phyloP scores from a whole-genome alignment of 805 yeast species.

The Wickerhamiella brachini region DNA sequence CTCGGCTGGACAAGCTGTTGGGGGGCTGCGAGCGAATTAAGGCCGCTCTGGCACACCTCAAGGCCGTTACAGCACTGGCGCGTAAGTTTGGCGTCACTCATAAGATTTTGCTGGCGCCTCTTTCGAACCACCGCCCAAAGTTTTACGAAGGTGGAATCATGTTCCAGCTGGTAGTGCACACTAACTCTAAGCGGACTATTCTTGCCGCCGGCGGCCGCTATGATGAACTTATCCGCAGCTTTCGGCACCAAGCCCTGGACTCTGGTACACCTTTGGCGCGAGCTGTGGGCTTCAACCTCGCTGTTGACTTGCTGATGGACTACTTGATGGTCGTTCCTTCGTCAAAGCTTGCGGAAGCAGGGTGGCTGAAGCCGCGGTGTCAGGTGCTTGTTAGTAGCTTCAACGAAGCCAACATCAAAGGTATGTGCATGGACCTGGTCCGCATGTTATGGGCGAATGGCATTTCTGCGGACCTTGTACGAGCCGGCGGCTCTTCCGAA shows the following conservation, averaged over 20 bases:
- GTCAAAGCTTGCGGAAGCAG: constrained; percentile 1
- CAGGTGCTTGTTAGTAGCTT: constrained; percentile 70
- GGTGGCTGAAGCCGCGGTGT: constrained; percentile 38
- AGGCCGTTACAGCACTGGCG: constrained; percentile 40
- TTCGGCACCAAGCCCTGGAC: constrained; percentile 42
- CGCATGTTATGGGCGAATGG: constrained; percentile 58
- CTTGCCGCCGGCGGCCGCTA: constrained; percentile 93
- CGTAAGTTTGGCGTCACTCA: constrained; percentile 46
- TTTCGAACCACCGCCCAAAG: constrained; percentile 67
- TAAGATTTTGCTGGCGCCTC: constrained; percentile 55
- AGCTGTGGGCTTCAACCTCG: constrained; percentile 81
- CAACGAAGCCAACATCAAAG: constrained; percentile 39
- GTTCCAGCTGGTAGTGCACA: constrained; percentile 73
- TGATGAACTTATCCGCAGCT: constrained; percentile 53
- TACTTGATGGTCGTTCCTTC: constrained; percentile 26
- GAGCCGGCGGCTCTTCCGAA: constrained; percentile 34
- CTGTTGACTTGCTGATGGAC: constrained; percentile 51
- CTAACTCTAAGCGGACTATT: constrained; percentile 26
- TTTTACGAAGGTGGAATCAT: constrained; percentile 72
- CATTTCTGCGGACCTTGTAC: constrained; percentile 58
- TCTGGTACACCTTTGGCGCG: constrained; percentile 27
- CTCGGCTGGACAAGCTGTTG: constrained; percentile 54
- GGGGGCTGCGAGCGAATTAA: constrained; percentile 63
- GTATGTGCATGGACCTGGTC: constrained; percentile 50
- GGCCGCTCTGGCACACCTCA: constrained; percentile 46